Base-by-base conservation (phyloP, 1,284 basidiomycete species). In the Pseudozyma hubeiensis region DNA sequence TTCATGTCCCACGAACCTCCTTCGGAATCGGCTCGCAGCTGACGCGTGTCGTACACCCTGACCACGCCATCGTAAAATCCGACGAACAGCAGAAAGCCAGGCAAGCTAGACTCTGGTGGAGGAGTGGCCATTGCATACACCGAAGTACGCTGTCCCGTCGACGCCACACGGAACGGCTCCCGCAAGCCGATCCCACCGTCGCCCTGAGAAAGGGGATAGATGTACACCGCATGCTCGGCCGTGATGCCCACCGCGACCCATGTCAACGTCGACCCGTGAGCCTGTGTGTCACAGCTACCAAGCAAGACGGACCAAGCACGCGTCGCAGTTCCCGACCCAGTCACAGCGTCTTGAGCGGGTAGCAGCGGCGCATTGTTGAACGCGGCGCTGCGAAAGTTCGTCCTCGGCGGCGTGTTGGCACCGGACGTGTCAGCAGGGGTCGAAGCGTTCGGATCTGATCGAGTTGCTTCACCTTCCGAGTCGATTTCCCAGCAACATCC, bases 11-110 rank as follows among this genome's bases (percentile, higher is more conserved):
- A 17, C 45, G 14, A 33, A 4, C 40, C 46, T 11, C 52, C 9
- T 4, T 34, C 39, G 7, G 44, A 8, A 11, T 4, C 39, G 0
- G 7, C 9, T 1, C n/a, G 16, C 44, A 69, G 5, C 16, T 56
- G 43, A 1, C 72, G 64, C n/a, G 58, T 61, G 16, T 77, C 75
- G 46, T 75, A 77, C 14, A 77, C 64, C 9, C 75, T 37, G 6
- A 77, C 67, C 0, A 59, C 39, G 6, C 75, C 75, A 17, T 75
- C 72, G 24, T 68, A 77, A 33, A 62, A 75, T 3, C 75, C 75
- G 2, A 58, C 72, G 37, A 75, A 77, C n/a, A 77, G 64, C 33
- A 75, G 40, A 35, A 67, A 67, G 3, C 37, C 8, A 0, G 75
- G 75, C 5, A 77, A 19, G 16, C 16, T 41, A 4, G 66, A 58